phyloP scores from a whole-genome alignment of 495 filamentous ascomycete species.

The Sordaria brevicollis region DNA sequence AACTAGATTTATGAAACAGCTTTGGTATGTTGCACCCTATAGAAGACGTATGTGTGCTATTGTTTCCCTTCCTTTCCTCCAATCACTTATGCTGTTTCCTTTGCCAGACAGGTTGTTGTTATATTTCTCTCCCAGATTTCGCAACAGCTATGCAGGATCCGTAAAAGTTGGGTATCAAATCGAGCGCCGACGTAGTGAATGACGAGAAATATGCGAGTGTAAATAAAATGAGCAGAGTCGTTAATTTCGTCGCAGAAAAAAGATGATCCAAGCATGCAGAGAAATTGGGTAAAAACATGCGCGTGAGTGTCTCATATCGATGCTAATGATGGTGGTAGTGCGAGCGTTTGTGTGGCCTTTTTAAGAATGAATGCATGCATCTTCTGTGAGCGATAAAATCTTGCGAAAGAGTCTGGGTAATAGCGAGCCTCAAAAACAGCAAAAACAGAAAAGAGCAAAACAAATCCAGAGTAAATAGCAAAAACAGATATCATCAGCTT shows the following conservation, averaged over 20 bases:
- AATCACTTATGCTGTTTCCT: background rate
- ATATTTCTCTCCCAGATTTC: background rate
- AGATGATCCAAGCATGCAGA: background rate
- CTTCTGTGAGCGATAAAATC: background rate
- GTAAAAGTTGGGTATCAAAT: background rate
- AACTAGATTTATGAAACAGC: background rate
- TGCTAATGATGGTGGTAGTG: background rate
- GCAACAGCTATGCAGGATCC: background rate
- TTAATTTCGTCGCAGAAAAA: background rate
- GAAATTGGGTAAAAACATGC: background rate
- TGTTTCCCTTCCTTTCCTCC: background rate
- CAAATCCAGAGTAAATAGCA: background rate
- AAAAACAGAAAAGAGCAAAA: background rate
- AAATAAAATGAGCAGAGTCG: background rate
- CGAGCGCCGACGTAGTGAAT: background rate
- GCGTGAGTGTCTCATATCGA: background rate
- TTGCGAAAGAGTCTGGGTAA: background rate
- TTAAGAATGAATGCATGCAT: background rate
- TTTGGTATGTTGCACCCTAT: background rate
- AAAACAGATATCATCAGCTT: background rate
- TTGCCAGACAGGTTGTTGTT: background rate
- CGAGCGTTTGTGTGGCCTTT: background rate
- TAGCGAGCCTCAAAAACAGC: background rate
- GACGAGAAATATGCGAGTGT: background rate
- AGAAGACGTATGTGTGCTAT: background rate